These are phyloP conservation scores for Neolentinus lepideus DNA, from an alignment of 1,284 basidiomycete species.

Conservation along the genomic window DNA sequence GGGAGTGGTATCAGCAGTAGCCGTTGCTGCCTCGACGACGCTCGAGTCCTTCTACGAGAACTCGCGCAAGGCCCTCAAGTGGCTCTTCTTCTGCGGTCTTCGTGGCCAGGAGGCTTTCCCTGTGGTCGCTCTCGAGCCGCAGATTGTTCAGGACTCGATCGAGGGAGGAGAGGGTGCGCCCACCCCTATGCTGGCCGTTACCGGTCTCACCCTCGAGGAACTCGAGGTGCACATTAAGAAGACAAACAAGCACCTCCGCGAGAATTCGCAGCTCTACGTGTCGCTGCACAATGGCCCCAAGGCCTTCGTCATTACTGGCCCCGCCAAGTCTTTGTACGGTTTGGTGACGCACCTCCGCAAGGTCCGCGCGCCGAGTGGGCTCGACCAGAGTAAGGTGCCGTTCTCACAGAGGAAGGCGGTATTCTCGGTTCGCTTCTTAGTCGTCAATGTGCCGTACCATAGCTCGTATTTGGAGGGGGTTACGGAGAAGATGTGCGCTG, in stretches of 20 bases:
- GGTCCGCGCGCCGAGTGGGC: slow-evolving; percentile 78
- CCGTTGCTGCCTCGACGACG: slow-evolving; percentile 74
- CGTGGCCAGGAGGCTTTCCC: slow-evolving; percentile 95
- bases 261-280: slow-evolving; percentile 75
- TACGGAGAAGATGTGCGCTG: slow-evolving; percentile 67
- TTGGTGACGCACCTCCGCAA: slow-evolving; percentile 89
- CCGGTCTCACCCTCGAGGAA: slow-evolving; percentile 74
- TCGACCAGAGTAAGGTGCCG: slow-evolving; percentile 91
- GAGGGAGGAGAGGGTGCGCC: slow-evolving; percentile 93
- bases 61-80: slow-evolving; percentile 77
- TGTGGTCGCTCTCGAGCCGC: slow-evolving; percentile 84
- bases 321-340: slow-evolving; percentile 88
- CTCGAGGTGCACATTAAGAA: slow-evolving; percentile 80
- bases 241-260: slow-evolving; percentile 83
- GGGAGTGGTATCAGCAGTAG: slow-evolving; percentile 90
- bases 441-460: slow-evolving; percentile 94
- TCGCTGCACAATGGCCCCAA: slow-evolving; percentile 91
- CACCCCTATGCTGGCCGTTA: slow-evolving; percentile 89
- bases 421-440: slow-evolving; percentile 90
- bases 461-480: slow-evolving; percentile 79
- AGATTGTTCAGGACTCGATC: slow-evolving; percentile 80
- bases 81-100: slow-evolving; percentile 92
- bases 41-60: slow-evolving; percentile 74
- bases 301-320: slow-evolving; percentile 91
- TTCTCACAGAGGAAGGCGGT: slow-evolving; percentile 94